phyloP scores from a whole-genome alignment of 2,329 filamentous ascomycete genomes.

The Zymoseptoria pseudotritici region DNA sequence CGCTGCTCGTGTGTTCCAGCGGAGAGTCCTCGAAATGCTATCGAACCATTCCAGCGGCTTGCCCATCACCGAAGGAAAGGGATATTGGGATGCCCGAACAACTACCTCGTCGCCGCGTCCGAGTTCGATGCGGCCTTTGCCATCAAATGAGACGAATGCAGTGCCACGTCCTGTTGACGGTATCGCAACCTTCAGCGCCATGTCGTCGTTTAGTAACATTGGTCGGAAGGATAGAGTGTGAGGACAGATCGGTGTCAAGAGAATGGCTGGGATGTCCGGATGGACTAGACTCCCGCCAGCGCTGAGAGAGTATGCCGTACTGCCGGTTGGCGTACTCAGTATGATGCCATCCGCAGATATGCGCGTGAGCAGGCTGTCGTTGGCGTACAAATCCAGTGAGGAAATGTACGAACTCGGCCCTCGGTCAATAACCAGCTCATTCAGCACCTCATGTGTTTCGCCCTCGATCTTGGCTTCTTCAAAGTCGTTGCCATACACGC shows the following conservation, averaged over 20 bases:
- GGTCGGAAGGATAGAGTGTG: slow-evolving; percentile 95
- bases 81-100: slow-evolving; percentile 90
- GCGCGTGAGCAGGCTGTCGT: slow-evolving; percentile 88
- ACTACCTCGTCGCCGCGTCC: slow-evolving; percentile 92
- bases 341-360: slow-evolving; percentile 97
- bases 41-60: slow-evolving; percentile 94
- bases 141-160: slow-evolving; percentile 95
- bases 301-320: slow-evolving; percentile 88
- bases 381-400: slow-evolving; percentile 90
- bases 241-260: slow-evolving; percentile 94
- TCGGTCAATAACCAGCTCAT: slow-evolving; percentile 96
- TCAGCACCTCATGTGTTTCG: slow-evolving; percentile 95
- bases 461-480: slow-evolving; percentile 62
- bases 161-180: slow-evolving; percentile 80
- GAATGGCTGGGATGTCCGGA: slow-evolving; percentile 91
- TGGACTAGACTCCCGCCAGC: slow-evolving; percentile 93
- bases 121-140: slow-evolving; percentile 90
- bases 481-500: slow-evolving; percentile 6
- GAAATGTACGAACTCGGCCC: slow-evolving; percentile 96
- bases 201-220: slow-evolving; percentile 94
- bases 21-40: slow-evolving; percentile 80
- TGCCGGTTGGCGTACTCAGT: slow-evolving; percentile 87
- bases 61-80: slow-evolving; percentile 91
- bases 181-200: slow-evolving; percentile 82
- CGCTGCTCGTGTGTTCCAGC: slow-evolving; percentile 91